Evolutionary conservation across 768 basidiomycete species (phyloP).

Genomic region (Lentinula boryana): DNA sequence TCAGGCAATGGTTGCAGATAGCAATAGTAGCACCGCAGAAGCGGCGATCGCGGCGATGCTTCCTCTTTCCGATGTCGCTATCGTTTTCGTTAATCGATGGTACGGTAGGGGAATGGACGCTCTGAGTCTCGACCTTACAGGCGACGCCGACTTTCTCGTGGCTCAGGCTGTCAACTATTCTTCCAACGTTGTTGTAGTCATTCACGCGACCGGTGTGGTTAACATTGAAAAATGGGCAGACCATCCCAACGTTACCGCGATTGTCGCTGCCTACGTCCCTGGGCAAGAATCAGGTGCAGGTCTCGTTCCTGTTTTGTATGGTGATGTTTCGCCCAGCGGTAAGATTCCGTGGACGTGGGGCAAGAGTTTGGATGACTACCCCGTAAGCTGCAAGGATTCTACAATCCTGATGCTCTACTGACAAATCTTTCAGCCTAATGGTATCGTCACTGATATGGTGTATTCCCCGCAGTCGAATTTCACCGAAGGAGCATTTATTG

Average conservation of each 20-base stretch:
- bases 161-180: constrained; percentile 21
- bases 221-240: constrained; percentile 32
- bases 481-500: constrained; percentile 8
- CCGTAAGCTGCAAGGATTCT: constrained; percentile 15
- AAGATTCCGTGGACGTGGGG: constrained; percentile 50
- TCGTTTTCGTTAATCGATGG: background rate
- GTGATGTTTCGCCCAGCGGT: constrained; percentile 42
- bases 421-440: background rate
- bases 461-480: constrained; percentile 2
- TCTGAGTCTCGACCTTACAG: constrained; percentile 28
- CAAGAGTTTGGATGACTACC: constrained; percentile 36
- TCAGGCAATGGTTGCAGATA: background rate
- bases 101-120: background rate
- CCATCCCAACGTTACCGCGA: constrained; percentile 26
- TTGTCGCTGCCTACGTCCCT: constrained; percentile 30
- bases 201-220: constrained; percentile 31
- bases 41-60: background rate
- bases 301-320: constrained; percentile 45
- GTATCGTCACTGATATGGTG: background rate
- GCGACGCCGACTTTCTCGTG: constrained; percentile 28
- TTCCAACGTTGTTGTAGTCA: constrained; percentile 30
- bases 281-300: constrained; percentile 49
- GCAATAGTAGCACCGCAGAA: background rate
- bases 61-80: background rate
- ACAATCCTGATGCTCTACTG: constrained; percentile 21